Percentiles rank a stretch among this genome's conserved stretches.
Conservation (phyloP, 1,284 basidiomycete genomes). For the Cryptococcus sp. region DNA sequence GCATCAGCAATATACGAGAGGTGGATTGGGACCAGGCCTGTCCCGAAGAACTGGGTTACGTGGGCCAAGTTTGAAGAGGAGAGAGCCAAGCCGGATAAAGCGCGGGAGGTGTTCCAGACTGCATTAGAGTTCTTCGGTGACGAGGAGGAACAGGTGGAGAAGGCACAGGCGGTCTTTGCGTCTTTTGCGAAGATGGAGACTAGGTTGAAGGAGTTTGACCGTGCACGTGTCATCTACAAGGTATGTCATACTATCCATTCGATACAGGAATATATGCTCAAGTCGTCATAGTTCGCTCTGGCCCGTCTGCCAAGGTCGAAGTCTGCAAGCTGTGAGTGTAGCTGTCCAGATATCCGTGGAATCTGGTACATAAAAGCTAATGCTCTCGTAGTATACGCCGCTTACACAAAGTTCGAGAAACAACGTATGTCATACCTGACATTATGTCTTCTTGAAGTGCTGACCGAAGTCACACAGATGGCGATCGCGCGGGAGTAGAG, state of each 20-base stretch:
- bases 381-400: constrained; percentile 58
- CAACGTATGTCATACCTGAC: constrained; percentile 59
- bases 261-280: constrained; percentile 40
- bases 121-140: constrained; percentile 97
- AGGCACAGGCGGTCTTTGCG: constrained; percentile 92
- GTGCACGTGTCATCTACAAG: constrained; percentile 96
- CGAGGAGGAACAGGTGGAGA: constrained; percentile 94
- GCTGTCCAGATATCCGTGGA: too few relatives aligned
- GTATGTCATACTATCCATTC: constrained; percentile 49
- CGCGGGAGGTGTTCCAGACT: constrained; percentile 93
- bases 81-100: constrained; percentile 79
- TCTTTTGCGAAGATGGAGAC: constrained; percentile 99
- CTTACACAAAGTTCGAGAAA: constrained; percentile 97
- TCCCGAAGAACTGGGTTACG: constrained; percentile 93
- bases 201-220: constrained; percentile 90
- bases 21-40: constrained; percentile 89
- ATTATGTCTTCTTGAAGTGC: not conserved
- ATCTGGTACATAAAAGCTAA: constrained; percentile 12
- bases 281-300: constrained; percentile 73
- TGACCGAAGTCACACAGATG: constrained; percentile 56
- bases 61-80: constrained; percentile 98
- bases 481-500: constrained; percentile 83
- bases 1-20: constrained; percentile 93
- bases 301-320: constrained; percentile 87
- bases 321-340: constrained; percentile 61